Evolutionary conservation across 305 asterid genomes (phyloP).

Genomic region (Fraxinus ornus): DNA sequence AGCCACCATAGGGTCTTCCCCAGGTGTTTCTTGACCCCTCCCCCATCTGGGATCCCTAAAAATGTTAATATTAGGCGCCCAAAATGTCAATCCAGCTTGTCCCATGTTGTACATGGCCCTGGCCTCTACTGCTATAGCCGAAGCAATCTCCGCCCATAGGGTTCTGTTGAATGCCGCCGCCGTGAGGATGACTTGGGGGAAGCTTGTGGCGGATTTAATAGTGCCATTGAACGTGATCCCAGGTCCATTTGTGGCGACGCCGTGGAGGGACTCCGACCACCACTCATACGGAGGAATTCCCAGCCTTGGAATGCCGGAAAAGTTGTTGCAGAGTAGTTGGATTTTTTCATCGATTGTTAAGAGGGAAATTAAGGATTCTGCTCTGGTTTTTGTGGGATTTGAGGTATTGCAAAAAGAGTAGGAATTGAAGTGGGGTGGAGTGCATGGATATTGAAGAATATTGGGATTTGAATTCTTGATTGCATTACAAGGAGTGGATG

Average conservation of each 20-base stretch:
- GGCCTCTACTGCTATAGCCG: constrained; percentile 70
- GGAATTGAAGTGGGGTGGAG: constrained; percentile 40
- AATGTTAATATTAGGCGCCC: constrained; percentile 88
- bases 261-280: constrained; percentile 98
- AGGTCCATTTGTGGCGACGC: constrained; percentile 67
- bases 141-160: constrained; percentile 54
- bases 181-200: constrained; percentile 82
- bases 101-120: constrained; percentile 64
- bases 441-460: constrained; percentile 43
- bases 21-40: too few species aligned
- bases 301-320: constrained; percentile 55
- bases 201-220: constrained; percentile 58
- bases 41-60: constrained; percentile 98
- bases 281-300: constrained; percentile 76
- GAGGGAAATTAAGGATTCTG: constrained; percentile 54
- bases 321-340: constrained; percentile 59
- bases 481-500: neutral
- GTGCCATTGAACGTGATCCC: constrained; percentile 65
- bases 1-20: constrained; percentile 83
- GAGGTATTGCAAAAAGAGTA: constrained; percentile 66
- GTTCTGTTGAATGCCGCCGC: constrained; percentile 70
- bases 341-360: constrained; percentile 72
- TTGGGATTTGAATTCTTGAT: constrained; percentile 4
- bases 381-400: constrained; percentile 46
- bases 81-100: constrained; percentile 83